A percentile compares a stretch with the other conserved stretches of the same genome.
These are phyloP conservation scores for Chytriomyces sp. DNA, from an alignment of 192 early-diverging fungal genomes.

Conservation along the genomic window DNA sequence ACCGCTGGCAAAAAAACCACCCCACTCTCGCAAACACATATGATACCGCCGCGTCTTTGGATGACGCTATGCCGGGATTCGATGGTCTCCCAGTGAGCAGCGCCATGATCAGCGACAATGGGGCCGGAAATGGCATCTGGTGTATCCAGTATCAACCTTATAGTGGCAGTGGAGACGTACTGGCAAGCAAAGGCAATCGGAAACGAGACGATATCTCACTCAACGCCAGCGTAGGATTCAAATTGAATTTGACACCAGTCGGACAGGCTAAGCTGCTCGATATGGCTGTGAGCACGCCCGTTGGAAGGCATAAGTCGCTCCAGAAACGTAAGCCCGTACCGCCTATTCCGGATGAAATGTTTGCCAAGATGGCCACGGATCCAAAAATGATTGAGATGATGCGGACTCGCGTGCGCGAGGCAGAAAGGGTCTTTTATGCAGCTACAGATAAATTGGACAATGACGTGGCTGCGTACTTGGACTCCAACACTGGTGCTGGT, in stretches of 20 bases:
- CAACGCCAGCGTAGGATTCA: background rate
- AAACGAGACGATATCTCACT: no score
- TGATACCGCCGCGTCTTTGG: background rate
- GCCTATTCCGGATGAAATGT: background rate
- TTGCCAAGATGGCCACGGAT: background rate
- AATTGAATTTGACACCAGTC: no score
- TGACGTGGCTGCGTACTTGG: background rate
- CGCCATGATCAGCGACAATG: conserved; percentile 5
- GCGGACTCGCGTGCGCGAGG: background rate
- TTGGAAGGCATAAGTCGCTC: background rate
- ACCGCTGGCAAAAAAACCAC: conserved; percentile 17
- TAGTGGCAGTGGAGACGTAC: background rate
- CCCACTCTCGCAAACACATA: background rate
- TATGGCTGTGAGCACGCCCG: background rate
- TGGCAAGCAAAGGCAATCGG: no score
- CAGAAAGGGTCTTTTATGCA: background rate
- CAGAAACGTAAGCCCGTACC: background rate
- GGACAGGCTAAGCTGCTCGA: background rate
- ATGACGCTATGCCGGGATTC: conserved; percentile 14
- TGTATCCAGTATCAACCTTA: conserved; percentile 16
- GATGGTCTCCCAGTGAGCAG: background rate
- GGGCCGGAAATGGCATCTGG: background rate
- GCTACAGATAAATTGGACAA: background rate
- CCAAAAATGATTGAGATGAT: background rate
- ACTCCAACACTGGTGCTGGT: no score